phyloP scores from a whole-genome alignment of 2,329 filamentous ascomycete genomes.

The Colletotrichum trifolii region DNA sequence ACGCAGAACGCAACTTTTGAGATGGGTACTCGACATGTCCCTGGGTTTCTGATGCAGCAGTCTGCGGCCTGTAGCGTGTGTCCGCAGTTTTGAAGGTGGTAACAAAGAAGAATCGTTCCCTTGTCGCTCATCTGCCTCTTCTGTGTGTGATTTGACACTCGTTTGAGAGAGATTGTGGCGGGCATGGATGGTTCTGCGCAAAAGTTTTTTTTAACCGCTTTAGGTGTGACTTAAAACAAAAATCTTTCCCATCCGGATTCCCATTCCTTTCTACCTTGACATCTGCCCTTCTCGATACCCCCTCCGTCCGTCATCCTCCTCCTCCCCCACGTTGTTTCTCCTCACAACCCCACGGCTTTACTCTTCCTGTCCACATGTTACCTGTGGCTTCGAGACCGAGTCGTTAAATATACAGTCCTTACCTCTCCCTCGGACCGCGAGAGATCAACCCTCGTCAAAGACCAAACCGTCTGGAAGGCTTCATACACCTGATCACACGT shows the following conservation, averaged over 20 bases:
- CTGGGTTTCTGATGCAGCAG: slow-evolving; percentile 20
- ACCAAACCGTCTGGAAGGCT: too few relatives aligned
- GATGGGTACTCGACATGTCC: slow-evolving; percentile 28
- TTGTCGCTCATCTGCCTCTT: not conserved
- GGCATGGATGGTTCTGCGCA: slow-evolving; percentile 1
- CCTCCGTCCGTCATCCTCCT: too few relatives aligned
- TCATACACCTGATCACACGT: not conserved
- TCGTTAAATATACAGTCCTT: too few relatives aligned
- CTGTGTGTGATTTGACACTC: too few relatives aligned
- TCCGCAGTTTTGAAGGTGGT: too few relatives aligned
- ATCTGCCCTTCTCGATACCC: not conserved
- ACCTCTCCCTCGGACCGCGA: too few relatives aligned
- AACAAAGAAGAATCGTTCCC: too few relatives aligned
- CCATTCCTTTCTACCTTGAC: not conserved
- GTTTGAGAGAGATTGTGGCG: slow-evolving; percentile 12
- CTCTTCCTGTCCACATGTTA: slow-evolving; percentile 21
- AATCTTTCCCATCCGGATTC: slow-evolving; percentile 17
- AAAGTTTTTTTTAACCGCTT: slow-evolving; percentile 1
- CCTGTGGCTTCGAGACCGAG: slow-evolving; percentile 11
- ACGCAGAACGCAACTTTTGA: slow-evolving; percentile 25
- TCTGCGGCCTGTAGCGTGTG: too few relatives aligned
- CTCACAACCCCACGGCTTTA: not conserved
- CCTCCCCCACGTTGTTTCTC: too few relatives aligned
- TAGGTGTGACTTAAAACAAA: slow-evolving; percentile 22
- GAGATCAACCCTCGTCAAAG: too few relatives aligned